phyloP scores from a whole-genome alignment of 495 filamentous ascomycete species.

The Neurospora hispaniola region DNA sequence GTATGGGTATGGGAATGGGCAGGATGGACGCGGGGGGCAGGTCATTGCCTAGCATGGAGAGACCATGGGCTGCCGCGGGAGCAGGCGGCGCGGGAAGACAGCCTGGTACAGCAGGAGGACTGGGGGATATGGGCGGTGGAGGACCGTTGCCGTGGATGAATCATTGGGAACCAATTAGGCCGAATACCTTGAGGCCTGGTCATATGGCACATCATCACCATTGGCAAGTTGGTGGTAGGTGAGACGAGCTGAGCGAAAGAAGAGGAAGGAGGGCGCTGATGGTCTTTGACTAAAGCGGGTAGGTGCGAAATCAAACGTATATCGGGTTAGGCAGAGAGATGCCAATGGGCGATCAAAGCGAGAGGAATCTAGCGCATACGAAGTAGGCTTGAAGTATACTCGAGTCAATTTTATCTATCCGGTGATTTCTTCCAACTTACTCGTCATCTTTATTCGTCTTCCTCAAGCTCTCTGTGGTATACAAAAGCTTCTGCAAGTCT shows the following conservation, averaged over 20 bases:
- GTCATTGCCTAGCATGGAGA: background rate
- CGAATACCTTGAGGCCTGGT: background rate
- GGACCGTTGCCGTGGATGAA: background rate
- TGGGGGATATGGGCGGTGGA: background rate
- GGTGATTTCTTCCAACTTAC: conserved; percentile 1
- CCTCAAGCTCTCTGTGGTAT: conserved; percentile 60
- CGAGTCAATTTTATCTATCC: background rate
- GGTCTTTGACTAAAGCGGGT: background rate
- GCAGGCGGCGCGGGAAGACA: background rate
- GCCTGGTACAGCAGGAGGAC: background rate
- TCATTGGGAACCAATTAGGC: background rate
- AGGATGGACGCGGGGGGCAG: background rate
- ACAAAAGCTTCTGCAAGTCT: conserved; percentile 50
- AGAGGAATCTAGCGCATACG: background rate
- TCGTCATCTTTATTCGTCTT: conserved; percentile 32
- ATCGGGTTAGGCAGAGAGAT: background rate
- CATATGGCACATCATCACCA: conserved; percentile 1
- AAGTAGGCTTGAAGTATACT: background rate
- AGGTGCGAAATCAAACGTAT: background rate
- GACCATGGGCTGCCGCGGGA: background rate
- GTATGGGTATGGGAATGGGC: background rate
- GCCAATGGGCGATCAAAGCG: background rate
- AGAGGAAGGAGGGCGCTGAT: background rate
- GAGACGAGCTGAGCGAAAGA: background rate
- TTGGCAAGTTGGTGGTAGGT: background rate